A percentile compares a stretch with the other conserved stretches of the same genome.
Evolutionary conservation across 371 early-diverging fungal genomes (phyloP).

Genomic region (Rhizopus stolonifer): DNA sequence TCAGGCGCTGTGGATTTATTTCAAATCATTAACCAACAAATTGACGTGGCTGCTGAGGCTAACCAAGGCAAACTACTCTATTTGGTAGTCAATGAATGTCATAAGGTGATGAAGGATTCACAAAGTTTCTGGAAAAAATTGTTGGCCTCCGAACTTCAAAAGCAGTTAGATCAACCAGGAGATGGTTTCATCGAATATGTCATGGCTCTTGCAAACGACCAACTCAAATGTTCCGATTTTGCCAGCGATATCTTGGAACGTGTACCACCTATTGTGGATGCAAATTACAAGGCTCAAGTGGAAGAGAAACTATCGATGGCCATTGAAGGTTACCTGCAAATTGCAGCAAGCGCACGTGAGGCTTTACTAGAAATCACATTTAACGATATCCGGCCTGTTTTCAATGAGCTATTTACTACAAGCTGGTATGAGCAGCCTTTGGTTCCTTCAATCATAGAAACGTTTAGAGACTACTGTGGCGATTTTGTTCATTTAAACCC

Average conservation of each 20-base stretch:
- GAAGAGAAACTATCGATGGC: conserved; percentile 58
- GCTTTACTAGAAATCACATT: conserved; percentile 83
- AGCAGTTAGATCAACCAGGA: conserved; percentile 70
- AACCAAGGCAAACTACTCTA: conserved; percentile 83
- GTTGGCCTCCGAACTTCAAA: conserved; percentile 69
- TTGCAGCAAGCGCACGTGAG: conserved; percentile 71
- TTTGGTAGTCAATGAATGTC: conserved; percentile 86
- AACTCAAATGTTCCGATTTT: conserved; percentile 84
- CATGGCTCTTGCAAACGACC: conserved; percentile 93
- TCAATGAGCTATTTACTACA: conserved; percentile 70
- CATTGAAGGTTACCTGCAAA: conserved; percentile 81
- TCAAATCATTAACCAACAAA: conserved; percentile 95
- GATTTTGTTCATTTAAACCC: conserved; percentile 85
- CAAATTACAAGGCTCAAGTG: conserved; percentile 63
- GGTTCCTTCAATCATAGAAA: conserved; percentile 81
- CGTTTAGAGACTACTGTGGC: conserved; percentile 85
- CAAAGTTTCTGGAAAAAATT: conserved; percentile 78
- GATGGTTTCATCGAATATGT: conserved; percentile 91
- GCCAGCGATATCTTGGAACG: conserved; percentile 76
- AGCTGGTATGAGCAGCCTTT: conserved; percentile 91
- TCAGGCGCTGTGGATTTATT: conserved; percentile 85
- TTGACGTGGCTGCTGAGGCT: conserved; percentile 83
- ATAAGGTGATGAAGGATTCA: conserved; percentile 76
- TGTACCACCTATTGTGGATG: conserved; percentile 66
- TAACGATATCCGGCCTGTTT: conserved; percentile 73